Evolutionary conservation across 2,329 filamentous ascomycete genomes (phyloP), one percentile per base, ranked within the genome.

Genomic region (Neopestalotiopsis clavispora): DNA sequence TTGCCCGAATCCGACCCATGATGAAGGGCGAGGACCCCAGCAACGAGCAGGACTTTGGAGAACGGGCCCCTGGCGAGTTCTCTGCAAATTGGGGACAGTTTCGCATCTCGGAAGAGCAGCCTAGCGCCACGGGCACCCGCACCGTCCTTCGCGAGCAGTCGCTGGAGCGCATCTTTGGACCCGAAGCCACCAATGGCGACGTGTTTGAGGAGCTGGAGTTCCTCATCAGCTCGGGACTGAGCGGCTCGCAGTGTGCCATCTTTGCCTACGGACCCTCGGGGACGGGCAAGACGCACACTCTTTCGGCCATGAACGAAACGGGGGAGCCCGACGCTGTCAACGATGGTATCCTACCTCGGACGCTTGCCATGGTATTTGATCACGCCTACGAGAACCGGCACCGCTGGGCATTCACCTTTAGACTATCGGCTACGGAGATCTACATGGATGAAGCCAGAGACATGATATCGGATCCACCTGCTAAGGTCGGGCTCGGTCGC

Each of bases 91-190:
- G 61, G 61, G 40, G 14, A 14, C 38, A 45, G 20, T 32, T 64
- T 12, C 17, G 20, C n/a, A 30, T 64, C 14, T 34, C 61, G 1
- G 42, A 49, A 12, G 32, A n/a, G 6, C 38, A 52, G 20, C 10
- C n/a, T 4, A 28, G 40, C 23, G 38, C 23, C 23, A 45, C 17
- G 5, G 61, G 61, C 4, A 20, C 20, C 7, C 38, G 38, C 38
- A 32, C 20, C 5, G 12, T 17, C 10, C 1, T 52, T 3, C n/a
- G 42, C 9, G 30, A 64, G 7, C 30, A 45, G 20, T 3, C 17
- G 61, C 10, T 64, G n/a, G 61, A 64, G 20, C 30, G 61, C n/a
- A 64, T 64, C 34, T 64, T 64, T 34, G 61, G 61, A 2, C 61
- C 61, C 30, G 42, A 45, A 9, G 40, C 38, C n/a, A 64, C 61